phyloP scores from a whole-genome alignment of 805 yeast species.

The Sungouiella thailandica region DNA sequence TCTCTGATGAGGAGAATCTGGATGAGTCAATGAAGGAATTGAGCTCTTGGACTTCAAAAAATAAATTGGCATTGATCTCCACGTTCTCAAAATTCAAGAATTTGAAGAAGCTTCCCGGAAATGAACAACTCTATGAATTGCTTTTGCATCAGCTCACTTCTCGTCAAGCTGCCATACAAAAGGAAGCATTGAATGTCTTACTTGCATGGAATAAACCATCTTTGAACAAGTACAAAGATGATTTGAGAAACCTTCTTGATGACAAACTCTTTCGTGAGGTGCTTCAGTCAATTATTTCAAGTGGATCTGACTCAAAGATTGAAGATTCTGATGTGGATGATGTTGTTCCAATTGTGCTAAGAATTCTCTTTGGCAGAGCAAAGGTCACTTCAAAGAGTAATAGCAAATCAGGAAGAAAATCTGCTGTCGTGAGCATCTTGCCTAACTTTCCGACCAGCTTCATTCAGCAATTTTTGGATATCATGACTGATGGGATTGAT shows the following conservation, averaged over 20 bases:
- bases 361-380: constrained; percentile 84
- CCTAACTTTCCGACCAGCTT: constrained; percentile 51
- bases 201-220: constrained; percentile 57
- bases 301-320: constrained; percentile 46
- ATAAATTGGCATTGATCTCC: constrained; percentile 53
- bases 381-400: constrained; percentile 66
- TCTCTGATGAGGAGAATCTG: constrained; percentile 19
- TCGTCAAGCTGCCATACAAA: constrained; percentile 59
- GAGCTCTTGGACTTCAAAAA: constrained; percentile 45
- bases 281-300: constrained; percentile 54
- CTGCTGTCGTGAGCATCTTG: constrained; percentile 60
- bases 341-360: constrained; percentile 66
- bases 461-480: constrained; percentile 53
- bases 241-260: constrained; percentile 69
- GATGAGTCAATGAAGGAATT: constrained; percentile 4
- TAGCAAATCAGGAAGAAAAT: constrained; percentile 65
- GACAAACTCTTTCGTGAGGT: constrained; percentile 85
- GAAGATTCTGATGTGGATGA: constrained; percentile 54
- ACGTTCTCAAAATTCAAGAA: constrained; percentile 62
- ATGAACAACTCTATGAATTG: constrained; percentile 49
- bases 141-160: constrained; percentile 57
- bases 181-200: constrained; percentile 64
- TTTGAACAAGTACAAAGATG: constrained; percentile 66
- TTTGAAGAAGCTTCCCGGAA: constrained; percentile 48
- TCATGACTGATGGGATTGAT: constrained; percentile 56